A percentile compares a stretch with the other conserved stretches of the same genome.
Conservation (phyloP, 1,139 yeast species). For the Scheffersomyces quercinus region DNA sequence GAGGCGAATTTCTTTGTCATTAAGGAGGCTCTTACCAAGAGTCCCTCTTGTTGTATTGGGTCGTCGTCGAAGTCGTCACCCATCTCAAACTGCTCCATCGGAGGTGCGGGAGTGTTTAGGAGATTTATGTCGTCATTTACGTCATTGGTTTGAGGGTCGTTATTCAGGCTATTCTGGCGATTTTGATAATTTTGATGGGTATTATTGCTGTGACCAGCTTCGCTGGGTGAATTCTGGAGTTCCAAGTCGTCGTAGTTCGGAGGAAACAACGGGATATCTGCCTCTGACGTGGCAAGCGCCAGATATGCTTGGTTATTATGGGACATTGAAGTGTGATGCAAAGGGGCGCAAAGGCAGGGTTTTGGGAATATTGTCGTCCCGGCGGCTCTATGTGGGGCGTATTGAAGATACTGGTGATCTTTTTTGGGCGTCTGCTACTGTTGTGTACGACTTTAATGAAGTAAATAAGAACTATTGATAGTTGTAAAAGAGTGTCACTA, state of each 20-base stretch:
- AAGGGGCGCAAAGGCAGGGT: no score
- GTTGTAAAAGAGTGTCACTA: no score
- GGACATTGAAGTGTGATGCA: no score
- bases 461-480: no score
- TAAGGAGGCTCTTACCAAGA: conserved; percentile 30
- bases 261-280: conserved; percentile 25
- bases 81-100: conserved; percentile 44
- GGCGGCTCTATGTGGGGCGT: no score
- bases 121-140: conserved; percentile 6
- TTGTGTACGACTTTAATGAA: no score
- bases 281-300: conserved; percentile 1
- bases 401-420: no score
- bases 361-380: no score
- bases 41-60: conserved; percentile 19
- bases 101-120: conserved; percentile 5
- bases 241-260: conserved; percentile 31
- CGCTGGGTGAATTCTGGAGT: conserved; percentile 1
- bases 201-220: background rate
- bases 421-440: no score
- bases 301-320: no score
- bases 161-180: background rate
- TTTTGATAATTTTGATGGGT: conserved; percentile 3
- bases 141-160: conserved; percentile 1
- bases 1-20: conserved; percentile 34
- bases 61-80: conserved; percentile 30